Base-by-base conservation (phyloP, 768 basidiomycete species). In the Podaxis pistillaris region DNA sequence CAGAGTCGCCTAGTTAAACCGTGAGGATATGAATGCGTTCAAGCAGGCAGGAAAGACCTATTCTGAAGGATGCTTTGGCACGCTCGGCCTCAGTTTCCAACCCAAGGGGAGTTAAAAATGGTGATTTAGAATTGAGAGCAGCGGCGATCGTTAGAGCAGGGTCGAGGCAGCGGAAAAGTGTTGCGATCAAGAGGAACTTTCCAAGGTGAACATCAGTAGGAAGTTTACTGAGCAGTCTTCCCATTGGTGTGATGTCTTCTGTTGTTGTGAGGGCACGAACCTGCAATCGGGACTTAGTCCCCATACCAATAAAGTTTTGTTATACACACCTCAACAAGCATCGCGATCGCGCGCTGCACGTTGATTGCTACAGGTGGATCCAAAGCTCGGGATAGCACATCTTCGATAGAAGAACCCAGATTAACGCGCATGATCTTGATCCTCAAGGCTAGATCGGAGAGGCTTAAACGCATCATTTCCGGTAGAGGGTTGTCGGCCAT, bases 91-190 rank as follows among this genome's bases (percentile, higher is more conserved):
- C 91, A 62, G 86, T 79, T 73, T 97, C 95, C 50, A 88, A 79
- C 2, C 96, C 96, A 63, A 96, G 85, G 0, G 96, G 96, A 2
- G 90, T 84, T 22, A 98, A 73, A 72, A 98, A 99, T 0, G 96
- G 96, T 1, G 92, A 93, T 73, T 98, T 98, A 0, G 93, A 89
- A 70, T 92, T 96, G 46, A 98, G 77, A 1, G 92, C 86, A 5
- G 96, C 96, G 15, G 94, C 94, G 63, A 99, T 95, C 4, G 96
- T 97, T 54, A 99, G 80, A n/a, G 94, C 96, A 1, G 96, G 93
- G 74, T 98, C 96, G 64, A 98, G 77, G 71, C 96, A 98, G 50
- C 86, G 85, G 72, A 98, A 92, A 41, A 94, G 72, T 1, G 89
- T 87, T 4, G 95, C 90, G 26, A 88, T 85, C 46, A 98, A 79